phyloP scores from a whole-genome alignment of 305 asterid species.

The Fraxinus xanthoxyloides region DNA sequence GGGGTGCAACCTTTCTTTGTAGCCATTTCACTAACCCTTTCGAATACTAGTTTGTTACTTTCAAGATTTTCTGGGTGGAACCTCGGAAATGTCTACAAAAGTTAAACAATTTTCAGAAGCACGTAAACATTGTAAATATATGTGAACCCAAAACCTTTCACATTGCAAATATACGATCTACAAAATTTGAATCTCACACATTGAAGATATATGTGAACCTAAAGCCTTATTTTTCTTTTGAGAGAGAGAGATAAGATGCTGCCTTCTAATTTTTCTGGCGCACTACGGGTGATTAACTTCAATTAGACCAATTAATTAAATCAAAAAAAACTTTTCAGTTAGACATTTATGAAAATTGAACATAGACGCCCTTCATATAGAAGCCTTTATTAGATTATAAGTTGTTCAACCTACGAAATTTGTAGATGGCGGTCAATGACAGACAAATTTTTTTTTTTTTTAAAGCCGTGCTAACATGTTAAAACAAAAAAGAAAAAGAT shows the following conservation, averaged over 20 bases:
- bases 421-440: not conserved
- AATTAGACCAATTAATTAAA: no score
- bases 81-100: constrained; percentile 21
- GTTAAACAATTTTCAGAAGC: not conserved
- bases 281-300: no score
- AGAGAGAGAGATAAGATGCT: not conserved
- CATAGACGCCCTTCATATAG: no score
- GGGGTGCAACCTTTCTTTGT: constrained; percentile 40
- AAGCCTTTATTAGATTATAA: not conserved
- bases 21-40: constrained; percentile 31
- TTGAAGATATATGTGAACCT: not conserved
- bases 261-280: no score
- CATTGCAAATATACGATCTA: not conserved
- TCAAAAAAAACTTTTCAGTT: no score
- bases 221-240: not conserved
- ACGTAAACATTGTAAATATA: not conserved
- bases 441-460: no score
- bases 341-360: no score
- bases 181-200: not conserved
- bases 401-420: not conserved
- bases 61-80: constrained; percentile 29
- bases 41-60: constrained; percentile 25
- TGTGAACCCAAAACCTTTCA: not conserved
- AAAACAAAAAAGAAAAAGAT: no score
- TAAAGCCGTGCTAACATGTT: no score